Evolutionary conservation across 2,329 filamentous ascomycete species (phyloP), one percentile per base, ranked within the genome.

Genomic region (Epichloe festucae): DNA sequence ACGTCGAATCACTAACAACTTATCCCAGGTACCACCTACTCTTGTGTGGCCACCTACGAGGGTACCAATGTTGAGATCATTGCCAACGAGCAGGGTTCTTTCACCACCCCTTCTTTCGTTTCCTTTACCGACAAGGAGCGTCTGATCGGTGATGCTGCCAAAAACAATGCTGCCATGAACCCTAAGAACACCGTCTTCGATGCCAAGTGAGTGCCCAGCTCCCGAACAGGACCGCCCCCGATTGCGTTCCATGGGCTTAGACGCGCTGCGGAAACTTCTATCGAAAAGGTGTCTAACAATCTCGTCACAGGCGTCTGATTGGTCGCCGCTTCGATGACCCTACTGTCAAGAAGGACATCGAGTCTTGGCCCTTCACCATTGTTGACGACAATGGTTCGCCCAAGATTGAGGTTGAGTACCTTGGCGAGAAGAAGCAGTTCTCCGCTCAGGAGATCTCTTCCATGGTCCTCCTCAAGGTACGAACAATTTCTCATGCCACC

Each of bases 131-230:
- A 91, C 67, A 89, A 95, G 79, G 93, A 98, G 82, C 90, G 93
- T 74, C 78, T 98, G 76, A 97, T 97, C 69, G 93, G 93, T 79
- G 93, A 97, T 82, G 91, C 93, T 56, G 93, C 93, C 69, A 98
- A 97, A 87, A 98, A 98, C 81, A 90, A 96, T 84, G 93, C 91
- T 69, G 91, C 93, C 67, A 95, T 97, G 89, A 98, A 98, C 87
- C 93, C 93, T 58, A 74, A 74, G 70, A 97, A 97, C 81, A 98
- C 93, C 64, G 81, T 98, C 75, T 98, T 97, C 77, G 93, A 98
- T 76, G 87, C 95, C 82, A 98, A 97, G 89, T 93, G 73, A 76
- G 85, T 75, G 52, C 46, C 19, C n/a, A 38, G 19, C 17, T 23
- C n/a, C 17, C 17, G 46, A 35, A 43, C 3, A 38, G 5, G 6